phyloP scores from a whole-genome alignment of 371 early-diverging fungal species.

The Chytridium lagenaria region DNA sequence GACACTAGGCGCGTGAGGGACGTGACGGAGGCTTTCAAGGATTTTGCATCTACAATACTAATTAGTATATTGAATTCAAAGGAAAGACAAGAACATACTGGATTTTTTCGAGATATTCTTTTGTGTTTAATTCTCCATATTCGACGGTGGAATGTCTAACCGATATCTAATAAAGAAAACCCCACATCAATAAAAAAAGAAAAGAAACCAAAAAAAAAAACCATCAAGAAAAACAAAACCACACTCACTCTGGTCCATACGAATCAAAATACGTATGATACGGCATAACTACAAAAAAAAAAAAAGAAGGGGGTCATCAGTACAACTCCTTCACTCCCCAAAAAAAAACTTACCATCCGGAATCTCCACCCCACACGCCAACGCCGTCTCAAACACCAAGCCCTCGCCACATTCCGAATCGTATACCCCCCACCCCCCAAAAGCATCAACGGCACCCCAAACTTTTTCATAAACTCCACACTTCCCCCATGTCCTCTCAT shows the following conservation, averaged over 20 bases:
- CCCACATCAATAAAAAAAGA: background rate
- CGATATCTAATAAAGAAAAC: conserved; percentile 68
- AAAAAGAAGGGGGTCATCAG: background rate
- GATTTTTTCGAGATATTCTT: conserved; percentile 88
- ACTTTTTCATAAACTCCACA: conserved; percentile 89
- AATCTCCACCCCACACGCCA: conserved; percentile 83
- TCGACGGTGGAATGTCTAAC: conserved; percentile 90
- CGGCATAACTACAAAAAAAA: conserved; percentile 10
- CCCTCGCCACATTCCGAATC: conserved; percentile 97
- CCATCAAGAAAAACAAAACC: background rate
- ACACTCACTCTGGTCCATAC: conserved; percentile 17
- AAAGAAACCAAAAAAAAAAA: background rate
- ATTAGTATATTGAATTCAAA: background rate
- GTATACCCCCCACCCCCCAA: conserved; percentile 99
- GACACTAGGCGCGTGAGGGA: conserved; percentile 94
- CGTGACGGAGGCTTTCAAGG: conserved; percentile 85
- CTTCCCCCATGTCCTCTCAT: conserved; percentile 92
- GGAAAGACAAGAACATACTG: conserved; percentile 58
- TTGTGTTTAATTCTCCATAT: conserved; percentile 96
- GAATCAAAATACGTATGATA: conserved; percentile 13
- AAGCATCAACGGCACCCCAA: conserved; percentile 91
- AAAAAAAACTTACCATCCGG: conserved; percentile 51
- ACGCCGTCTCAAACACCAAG: conserved; percentile 99
- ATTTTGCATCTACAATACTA: conserved; percentile 65
- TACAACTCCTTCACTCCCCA: background rate